Evolutionary conservation across 148 eudicot genomes (phyloP), one percentile per base, ranked within the genome.

Genomic region (Bassia scoparia): DNA sequence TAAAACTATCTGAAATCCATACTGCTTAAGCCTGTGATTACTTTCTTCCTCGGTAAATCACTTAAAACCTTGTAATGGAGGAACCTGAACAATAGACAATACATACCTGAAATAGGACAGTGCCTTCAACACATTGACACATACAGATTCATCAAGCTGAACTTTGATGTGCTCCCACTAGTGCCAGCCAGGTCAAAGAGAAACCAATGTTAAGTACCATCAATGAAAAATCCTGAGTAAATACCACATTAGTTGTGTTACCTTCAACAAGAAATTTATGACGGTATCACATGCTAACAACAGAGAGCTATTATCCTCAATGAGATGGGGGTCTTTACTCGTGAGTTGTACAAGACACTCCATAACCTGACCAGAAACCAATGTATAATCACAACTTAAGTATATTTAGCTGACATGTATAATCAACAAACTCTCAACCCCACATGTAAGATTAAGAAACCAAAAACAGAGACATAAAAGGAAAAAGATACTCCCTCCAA

Each of bases 251-350:
- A 23, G 70, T 4, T 30, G 67, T 31, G 68, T 61, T 86, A 93
- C 98, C 98, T 86, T 93, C 82, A 90, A 82, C 74, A 94, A 83
- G 68, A 89, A 63, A 83, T 94, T 94, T 83, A 91, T 56, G 38
- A 91, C 75, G 56, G 89, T 91, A 83, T 94, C 98, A 77, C 96
- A 94, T 33, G 93, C 97, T 82, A 94, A 80, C 75, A 75, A 89
- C 75, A 89, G 74, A 61, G 86, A 69, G 71, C 84, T 76, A 56
- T 53, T 61, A 73, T 88, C 87, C 69, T 83, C 86, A 52, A 29
- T 52, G 37, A 52, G 68, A 67, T 56, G 34, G 74, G 80, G 75
- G 78, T 72, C 78, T 44, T 86, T 72, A 46, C 64, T 66, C 65
- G 91, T 69, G 81, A 94, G 74, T 73, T 81, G 81, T 67, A 89